Base-by-base conservation (phyloP, 306 rosid species). In the Prunus mume region DNA sequence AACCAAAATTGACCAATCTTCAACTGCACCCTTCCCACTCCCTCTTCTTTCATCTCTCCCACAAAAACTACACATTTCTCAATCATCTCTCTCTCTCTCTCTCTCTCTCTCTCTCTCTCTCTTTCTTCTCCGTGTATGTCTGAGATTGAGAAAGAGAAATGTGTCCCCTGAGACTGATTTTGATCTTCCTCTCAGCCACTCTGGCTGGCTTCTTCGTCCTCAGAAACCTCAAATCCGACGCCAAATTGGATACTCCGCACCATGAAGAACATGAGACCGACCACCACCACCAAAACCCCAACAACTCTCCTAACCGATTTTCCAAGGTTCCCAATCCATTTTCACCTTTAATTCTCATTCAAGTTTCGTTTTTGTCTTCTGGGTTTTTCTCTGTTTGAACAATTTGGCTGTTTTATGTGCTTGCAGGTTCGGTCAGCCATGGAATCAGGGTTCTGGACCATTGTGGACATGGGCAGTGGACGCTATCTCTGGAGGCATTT, bases 401-500 rank as follows among this genome's bases (percentile, higher is more conserved):
- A 43, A 58, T 65, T 68, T 28, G 2, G 72, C 3, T 69, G 78
- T 79, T 74, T 51, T 9, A 5, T 9, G 1, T 63, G 69, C 18
- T 68, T 80, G 52, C 90, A 94, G 98, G 80, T 86, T 71, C 46
- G 88, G 41, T 82, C 83, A 28, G 91, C 85, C 13, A 47, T 91
- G 77, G 88, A 81, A 84, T 83, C 90, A 30, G 93, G 92, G 82
- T 94, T 94, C 75, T 92, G 98, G 98, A 85, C 89, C 25, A 80
- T 81, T 27, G 95, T 94, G 60, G 98, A 94, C 72, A 94, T 92
- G 97, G 98, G 96, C 38, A 89, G 93, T 72, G 98, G 98, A 9
- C 94, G 97, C 74, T 92, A 94, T 70, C 90, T 94, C 47, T 94
- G 98, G 98, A 94, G 89, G 87, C 81, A 92, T 54, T 76, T 92